Conservation (phyloP, 805 yeast species). For the Candida anglica region DNA sequence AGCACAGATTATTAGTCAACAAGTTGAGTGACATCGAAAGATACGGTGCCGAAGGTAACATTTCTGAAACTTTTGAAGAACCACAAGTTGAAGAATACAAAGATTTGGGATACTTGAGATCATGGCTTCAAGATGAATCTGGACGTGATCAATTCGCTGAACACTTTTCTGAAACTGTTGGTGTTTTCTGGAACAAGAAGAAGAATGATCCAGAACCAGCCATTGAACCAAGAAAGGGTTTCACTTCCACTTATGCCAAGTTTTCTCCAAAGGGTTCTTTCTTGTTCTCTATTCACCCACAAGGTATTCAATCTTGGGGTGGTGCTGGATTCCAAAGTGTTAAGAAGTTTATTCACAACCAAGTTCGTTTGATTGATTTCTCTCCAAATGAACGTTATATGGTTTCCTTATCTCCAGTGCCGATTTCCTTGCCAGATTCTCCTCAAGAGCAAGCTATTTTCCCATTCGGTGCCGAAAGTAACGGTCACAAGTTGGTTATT, state of each 20-base stretch:
- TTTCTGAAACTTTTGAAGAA: conserved; percentile 59
- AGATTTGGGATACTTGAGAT: conserved; percentile 75
- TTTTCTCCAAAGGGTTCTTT: conserved; percentile 94
- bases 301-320: conserved; percentile 96
- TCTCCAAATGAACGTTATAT: conserved; percentile 89
- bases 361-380: conserved; percentile 84
- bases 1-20: conserved; percentile 85
- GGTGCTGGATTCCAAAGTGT: conserved; percentile 74
- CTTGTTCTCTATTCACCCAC: conserved; percentile 82
- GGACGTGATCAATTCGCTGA: conserved; percentile 89
- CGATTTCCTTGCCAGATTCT: conserved; percentile 60
- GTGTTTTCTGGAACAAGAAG: conserved; percentile 82
- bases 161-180: conserved; percentile 76
- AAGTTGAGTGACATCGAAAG: conserved; percentile 78
- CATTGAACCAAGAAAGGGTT: conserved; percentile 73
- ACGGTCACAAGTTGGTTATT: conserved; percentile 88
- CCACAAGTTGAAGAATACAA: conserved; percentile 72
- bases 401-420: conserved; percentile 85
- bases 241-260: conserved; percentile 84
- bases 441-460: conserved; percentile 64
- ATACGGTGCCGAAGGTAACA: conserved; percentile 61
- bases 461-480: conserved; percentile 84
- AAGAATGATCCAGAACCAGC: conserved; percentile 70
- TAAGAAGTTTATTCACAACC: conserved; percentile 80
- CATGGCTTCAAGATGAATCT: conserved; percentile 85